Evolutionary conservation across 1,284 basidiomycete species (phyloP), one percentile per base, ranked within the genome.

Genomic region (Cryptococcus sp.): DNA sequence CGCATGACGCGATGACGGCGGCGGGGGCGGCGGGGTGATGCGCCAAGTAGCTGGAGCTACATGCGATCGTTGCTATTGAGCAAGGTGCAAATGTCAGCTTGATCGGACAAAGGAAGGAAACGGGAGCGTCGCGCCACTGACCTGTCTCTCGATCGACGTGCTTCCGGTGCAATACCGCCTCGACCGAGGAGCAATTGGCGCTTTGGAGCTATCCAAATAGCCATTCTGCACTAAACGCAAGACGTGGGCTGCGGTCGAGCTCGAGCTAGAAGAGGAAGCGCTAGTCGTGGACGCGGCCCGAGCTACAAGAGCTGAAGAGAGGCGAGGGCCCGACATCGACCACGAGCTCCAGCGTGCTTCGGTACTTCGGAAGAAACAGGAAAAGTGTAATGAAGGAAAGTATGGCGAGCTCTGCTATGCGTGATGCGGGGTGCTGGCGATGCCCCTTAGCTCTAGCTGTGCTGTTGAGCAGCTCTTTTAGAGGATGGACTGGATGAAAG

Each of bases 191-290:
- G 53, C 49, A 19, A 52, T 41, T 15, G 57, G 49, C 48, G 49
- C 43, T 35, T 41, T 30, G 17, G 48, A 22, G 16, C 17, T 23
- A 42, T 59, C 52, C 17, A 59, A 41, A 23, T 59, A 55, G 5
- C 57, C 57, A 52, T 59, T 59, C 16, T 54, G 51, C 25, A 59
- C 53, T 19, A 59, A 45, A 5, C 48, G 23, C 19, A 59, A n/a
- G 16, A 59, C 53, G 27, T 59, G 57, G 11, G 55, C 50, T 15
- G 52, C 5, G 8, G 56, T 39, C 15, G 56, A 11, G 3, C 22
- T 30, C 2, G 51, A 49, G 3, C 42, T 3, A 10, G 42, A 45
- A 13, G 42, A 45, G n/a, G 42, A 11, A 45, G 42, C 3, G 42
- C 11, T 5, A 43, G 41, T 5, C 5, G 5, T 43, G 42, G 42